Evolutionary conservation across 108 stramenopile genomes (phyloP).

Genomic region (Cyclotella sp.): DNA sequence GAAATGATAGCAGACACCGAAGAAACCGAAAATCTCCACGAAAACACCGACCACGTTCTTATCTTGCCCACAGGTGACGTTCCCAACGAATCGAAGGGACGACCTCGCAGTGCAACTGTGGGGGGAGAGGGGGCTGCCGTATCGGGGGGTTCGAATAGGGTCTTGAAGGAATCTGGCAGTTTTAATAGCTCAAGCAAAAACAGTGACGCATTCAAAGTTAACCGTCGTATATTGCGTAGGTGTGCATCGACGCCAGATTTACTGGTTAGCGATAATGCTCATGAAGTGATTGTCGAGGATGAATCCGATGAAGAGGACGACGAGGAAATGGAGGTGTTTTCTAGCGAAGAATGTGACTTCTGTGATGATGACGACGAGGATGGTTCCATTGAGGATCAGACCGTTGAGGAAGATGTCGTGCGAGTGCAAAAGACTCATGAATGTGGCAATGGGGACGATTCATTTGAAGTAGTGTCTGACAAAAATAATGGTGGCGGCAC

Average conservation of each 20-base stretch:
- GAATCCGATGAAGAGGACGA: constrained; percentile 30
- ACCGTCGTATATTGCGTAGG: constrained; percentile 28
- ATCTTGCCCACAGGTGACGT: constrained; percentile 10
- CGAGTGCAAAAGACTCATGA: constrained; percentile 1
- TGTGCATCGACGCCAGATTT: constrained; percentile 50
- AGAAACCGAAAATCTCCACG: not conserved
- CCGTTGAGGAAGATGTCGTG: constrained; percentile 8
- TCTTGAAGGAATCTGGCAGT: not conserved
- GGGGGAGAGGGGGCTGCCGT: constrained; percentile 25
- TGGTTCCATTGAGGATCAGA: constrained; percentile 24
- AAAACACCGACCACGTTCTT: constrained; percentile 5
- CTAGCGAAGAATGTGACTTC: not conserved
- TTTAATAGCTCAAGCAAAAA: not conserved
- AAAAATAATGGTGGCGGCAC: constrained; percentile 7
- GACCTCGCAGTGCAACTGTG: constrained; percentile 47
- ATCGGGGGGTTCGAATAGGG: not conserved
- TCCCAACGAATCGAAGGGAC: constrained; percentile 15
- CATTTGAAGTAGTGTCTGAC: constrained; percentile 27
- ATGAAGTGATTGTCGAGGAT: constrained; percentile 53
- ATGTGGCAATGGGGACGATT: constrained; percentile 12
- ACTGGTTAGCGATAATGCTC: constrained; percentile 36
- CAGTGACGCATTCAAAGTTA: constrained; percentile 2
- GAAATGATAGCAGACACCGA: constrained; percentile 41
- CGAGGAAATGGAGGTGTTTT: not conserved
- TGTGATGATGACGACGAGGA: constrained; percentile 5